These are phyloP conservation scores for Circinella minor DNA, from an alignment of 371 early-diverging fungal genomes.

Conservation along the genomic window DNA sequence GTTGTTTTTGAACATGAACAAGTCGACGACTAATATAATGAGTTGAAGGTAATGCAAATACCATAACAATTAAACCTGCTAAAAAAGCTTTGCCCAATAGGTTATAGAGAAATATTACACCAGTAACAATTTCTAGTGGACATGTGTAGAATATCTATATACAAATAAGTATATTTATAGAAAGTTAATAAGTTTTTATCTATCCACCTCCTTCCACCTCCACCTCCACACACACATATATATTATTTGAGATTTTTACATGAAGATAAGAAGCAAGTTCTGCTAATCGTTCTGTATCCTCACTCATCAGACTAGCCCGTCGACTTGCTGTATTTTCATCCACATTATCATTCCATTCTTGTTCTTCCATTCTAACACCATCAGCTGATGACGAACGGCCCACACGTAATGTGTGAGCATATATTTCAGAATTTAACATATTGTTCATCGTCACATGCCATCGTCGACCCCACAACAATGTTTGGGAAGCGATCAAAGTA, in stretches of 20 bases:
- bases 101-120: constrained; percentile 65
- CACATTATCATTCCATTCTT: constrained; percentile 23
- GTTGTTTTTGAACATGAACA: constrained; percentile 52
- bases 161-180: constrained; percentile 31
- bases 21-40: constrained; percentile 56
- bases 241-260: constrained; percentile 21
- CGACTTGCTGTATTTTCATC: constrained; percentile 52
- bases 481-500: constrained; percentile 62
- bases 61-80: constrained; percentile 67
- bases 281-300: constrained; percentile 78
- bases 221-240: too few species aligned
- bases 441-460: constrained; percentile 62
- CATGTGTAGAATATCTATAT: constrained; percentile 64
- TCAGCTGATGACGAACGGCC: constrained; percentile 9
- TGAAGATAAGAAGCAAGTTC: constrained; percentile 60
- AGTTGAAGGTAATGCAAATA: constrained; percentile 66
- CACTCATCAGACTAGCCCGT: constrained; percentile 76
- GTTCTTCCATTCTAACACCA: background rate
- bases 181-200: constrained; percentile 10
- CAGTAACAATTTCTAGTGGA: constrained; percentile 66
- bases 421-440: constrained; percentile 62
- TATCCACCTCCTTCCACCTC: background rate
- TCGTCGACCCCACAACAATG: constrained; percentile 61
- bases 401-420: constrained; percentile 56
- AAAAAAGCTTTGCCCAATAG: constrained; percentile 72